A percentile compares a stretch with the other conserved stretches of the same genome.
Conservation (phyloP, 2,329 filamentous ascomycete species). For the Pseudogymnoascus sp. region DNA sequence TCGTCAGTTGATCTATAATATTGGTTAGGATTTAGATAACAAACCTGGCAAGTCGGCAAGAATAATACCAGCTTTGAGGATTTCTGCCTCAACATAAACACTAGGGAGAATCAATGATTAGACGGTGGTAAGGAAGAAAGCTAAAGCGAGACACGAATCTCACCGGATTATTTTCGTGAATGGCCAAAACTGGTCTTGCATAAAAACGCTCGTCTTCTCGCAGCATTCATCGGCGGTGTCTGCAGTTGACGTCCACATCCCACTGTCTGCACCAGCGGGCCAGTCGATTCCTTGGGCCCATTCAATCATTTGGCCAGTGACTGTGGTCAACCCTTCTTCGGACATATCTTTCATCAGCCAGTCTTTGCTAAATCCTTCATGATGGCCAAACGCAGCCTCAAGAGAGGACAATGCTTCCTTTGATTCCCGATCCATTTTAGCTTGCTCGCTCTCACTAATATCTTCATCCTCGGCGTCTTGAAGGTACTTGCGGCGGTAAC, state of each 20-base stretch:
- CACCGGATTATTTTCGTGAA: constrained; percentile 33
- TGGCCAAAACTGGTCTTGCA: constrained; percentile 30
- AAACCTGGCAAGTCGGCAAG: constrained; percentile 32
- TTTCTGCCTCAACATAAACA: constrained; percentile 27
- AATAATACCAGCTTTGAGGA: constrained; percentile 30
- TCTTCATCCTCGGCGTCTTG: constrained; percentile 19
- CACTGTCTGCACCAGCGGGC: constrained; percentile 23
- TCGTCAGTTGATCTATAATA: constrained; percentile 8
- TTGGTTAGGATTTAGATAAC: background rate
- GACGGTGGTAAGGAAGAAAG: background rate
- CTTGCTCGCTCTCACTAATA: constrained; percentile 23
- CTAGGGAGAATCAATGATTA: constrained; percentile 17
- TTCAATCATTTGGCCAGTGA: constrained; percentile 22
- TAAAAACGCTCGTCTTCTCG: constrained; percentile 28
- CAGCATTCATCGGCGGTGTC: constrained; percentile 27
- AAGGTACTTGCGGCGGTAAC: constrained; percentile 27
- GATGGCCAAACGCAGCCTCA: constrained; percentile 29
- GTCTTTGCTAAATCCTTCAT: constrained; percentile 21
- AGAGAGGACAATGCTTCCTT: constrained; percentile 38
- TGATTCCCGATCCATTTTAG: constrained; percentile 24
- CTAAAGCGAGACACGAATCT: background rate
- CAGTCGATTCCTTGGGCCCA: constrained; percentile 29
- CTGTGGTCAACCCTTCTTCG: constrained; percentile 22
- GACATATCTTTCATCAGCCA: constrained; percentile 24
- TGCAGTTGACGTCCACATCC: constrained; percentile 28